Base-by-base conservation (phyloP, 2,329 filamentous ascomycete genomes). In the Penicillium sp. region DNA sequence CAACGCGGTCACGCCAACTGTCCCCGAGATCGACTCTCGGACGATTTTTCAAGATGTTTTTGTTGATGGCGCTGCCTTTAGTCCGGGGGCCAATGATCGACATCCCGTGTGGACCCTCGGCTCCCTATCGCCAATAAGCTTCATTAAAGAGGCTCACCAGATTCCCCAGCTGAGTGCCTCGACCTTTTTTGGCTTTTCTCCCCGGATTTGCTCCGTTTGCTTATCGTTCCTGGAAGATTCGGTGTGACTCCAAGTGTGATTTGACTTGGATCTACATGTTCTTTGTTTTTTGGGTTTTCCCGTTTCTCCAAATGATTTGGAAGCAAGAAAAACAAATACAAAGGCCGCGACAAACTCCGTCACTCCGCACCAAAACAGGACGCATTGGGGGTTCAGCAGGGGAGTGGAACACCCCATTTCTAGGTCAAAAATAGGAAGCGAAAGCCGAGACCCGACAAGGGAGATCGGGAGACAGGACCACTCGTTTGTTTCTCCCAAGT, bases 81-180 rank as follows among this genome's bases (percentile, higher is more conserved):
- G 54, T 57, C 51, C 54, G 51, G 54, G 51, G 54, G 48, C 33
- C 31, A 52, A 57, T 49, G 57, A 59, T 59, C 57, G 44, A 31
- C 54, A 26, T 42, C 24, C 44, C 48, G 51, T 59, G 57, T 59
- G 57, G 57, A 37, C 22, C n/a, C 35, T 31, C 26, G 29, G 46
- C 27, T 49, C 35, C 22, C 14, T 37, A 47, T 31, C 50, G 27
- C 59, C 59, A 62, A 60, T 60, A 33, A 54, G 26, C 56, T 37
- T 39, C 52, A 39, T 44, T 22, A 7, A 42, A 29, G 49, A 49
- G 52, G 51, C 47, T 61, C 37, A 37, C 52, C 49, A 52, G 57
- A 62, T 54, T 59, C 54, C 49, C 49, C 54, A 54, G 59, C 48
- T 56, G 59, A 46, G 45, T 27, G 22, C 21, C 26, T 39, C 24